phyloP scores from a whole-genome alignment of 108 stramenopile species.

The Aurantiochytrium sp. region DNA sequence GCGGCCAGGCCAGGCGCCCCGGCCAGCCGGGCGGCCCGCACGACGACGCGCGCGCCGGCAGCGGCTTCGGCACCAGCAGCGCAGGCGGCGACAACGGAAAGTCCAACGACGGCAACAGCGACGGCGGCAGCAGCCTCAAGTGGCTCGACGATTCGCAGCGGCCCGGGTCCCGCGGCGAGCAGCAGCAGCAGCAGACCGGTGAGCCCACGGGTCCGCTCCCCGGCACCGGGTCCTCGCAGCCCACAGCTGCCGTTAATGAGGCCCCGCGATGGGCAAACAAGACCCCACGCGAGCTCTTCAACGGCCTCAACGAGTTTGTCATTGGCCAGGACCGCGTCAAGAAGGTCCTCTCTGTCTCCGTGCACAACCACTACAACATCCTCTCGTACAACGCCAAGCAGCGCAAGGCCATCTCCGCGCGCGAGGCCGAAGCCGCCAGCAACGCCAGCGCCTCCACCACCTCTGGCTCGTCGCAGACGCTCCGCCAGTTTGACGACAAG shows the following conservation, averaged over 20 bases:
- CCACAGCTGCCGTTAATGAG: neutral
- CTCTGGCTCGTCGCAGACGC: neutral
- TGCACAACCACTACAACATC: slow-evolving; percentile 93
- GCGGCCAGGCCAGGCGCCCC: too few relatives aligned
- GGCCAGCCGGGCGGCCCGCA: too few relatives aligned
- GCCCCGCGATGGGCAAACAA: neutral
- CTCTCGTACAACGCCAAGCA: slow-evolving; percentile 17
- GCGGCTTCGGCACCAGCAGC: neutral
- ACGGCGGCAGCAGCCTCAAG: neutral
- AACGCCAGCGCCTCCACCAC: neutral
- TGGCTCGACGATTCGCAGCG: neutral
- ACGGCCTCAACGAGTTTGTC: slow-evolving; percentile 84
- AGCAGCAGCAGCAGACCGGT: neutral
- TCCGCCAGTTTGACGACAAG: neutral
- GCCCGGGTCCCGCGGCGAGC: neutral
- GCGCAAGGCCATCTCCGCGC: neutral
- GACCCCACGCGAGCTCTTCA: slow-evolving; percentile 74
- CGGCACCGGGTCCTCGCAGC: neutral
- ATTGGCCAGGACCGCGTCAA: slow-evolving; percentile 92
- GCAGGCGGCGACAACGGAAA: neutral
- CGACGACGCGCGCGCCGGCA: neutral
- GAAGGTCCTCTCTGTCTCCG: slow-evolving; percentile 81
- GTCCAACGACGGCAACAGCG: neutral
- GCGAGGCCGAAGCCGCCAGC: neutral
- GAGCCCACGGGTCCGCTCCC: neutral